These are phyloP conservation scores for Microdochium trichocladiopsis DNA, from an alignment of 2,329 filamentous ascomycete genomes.

Conservation along the genomic window DNA sequence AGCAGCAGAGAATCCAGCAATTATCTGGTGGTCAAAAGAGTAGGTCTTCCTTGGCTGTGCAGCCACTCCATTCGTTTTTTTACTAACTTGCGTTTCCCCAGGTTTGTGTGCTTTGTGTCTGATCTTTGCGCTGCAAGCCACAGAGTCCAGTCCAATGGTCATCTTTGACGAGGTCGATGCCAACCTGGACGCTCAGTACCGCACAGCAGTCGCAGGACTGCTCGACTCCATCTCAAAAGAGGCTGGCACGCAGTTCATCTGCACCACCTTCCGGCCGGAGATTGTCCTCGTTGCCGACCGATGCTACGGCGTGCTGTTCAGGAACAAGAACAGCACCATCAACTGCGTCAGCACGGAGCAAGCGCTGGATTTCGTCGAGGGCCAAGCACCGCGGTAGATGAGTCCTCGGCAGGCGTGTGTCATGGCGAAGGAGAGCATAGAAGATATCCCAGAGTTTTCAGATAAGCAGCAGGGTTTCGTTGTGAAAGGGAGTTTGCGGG, in stretches of 20 bases:
- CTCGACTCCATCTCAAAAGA: conserved; percentile 69
- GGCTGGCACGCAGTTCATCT: conserved; percentile 78
- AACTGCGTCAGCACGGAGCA: conserved; percentile 83
- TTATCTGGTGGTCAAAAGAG: conserved; percentile 97
- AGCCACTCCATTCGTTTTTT: conserved; percentile 2
- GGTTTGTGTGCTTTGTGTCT: conserved; percentile 93
- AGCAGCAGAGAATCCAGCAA: conserved; percentile 96
- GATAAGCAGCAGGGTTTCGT: too few relatives aligned
- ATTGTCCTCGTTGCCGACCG: conserved; percentile 94
- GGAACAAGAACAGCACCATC: conserved; percentile 90
- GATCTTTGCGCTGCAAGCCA: conserved; percentile 97
- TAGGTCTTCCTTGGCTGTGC: conserved; percentile 34
- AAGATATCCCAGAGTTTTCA: too few relatives aligned
- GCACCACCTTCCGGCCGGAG: conserved; percentile 96
- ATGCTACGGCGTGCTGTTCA: conserved; percentile 93
- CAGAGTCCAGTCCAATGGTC: conserved; percentile 95
- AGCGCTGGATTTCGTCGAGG: conserved; percentile 90
- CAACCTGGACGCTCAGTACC: conserved; percentile 96
- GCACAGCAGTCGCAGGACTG: conserved; percentile 88
- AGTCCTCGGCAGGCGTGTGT: background rate
- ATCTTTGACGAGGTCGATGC: conserved; percentile 99
- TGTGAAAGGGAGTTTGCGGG: too few relatives aligned
- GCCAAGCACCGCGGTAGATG: conserved; percentile 45
- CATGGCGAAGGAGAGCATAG: background rate
- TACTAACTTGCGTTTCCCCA: conserved; percentile 25